Evolutionary conservation across 176 grass and related monocot genomes (phyloP).

Genomic region (Carex kokanica): DNA sequence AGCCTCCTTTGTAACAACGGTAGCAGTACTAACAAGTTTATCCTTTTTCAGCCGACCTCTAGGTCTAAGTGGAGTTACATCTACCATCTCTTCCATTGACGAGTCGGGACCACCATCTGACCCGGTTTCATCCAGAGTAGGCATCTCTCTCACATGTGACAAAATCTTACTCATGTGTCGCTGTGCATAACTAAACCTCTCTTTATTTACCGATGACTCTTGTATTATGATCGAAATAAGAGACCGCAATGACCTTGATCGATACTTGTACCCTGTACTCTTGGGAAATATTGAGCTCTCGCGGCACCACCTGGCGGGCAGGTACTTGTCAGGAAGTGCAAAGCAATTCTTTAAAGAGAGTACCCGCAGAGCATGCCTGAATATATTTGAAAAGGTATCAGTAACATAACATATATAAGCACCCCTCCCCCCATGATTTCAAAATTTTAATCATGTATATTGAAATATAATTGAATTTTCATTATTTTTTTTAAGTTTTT

Average conservation of each 20-base stretch:
- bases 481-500: no score
- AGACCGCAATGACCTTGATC: slow-evolving; percentile 40
- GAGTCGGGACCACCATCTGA: slow-evolving; percentile 28
- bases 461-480: no score
- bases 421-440: no score
- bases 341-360: slow-evolving; percentile 52
- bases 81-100: slow-evolving; percentile 31
- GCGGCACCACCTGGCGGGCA: slow-evolving; percentile 37
- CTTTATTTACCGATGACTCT: slow-evolving; percentile 45
- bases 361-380: slow-evolving; percentile 37
- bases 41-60: slow-evolving; percentile 45
- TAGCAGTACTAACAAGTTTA: slow-evolving; percentile 9
- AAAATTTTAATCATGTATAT: no score
- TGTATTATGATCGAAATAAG: slow-evolving; percentile 57
- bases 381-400: neutral
- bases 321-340: slow-evolving; percentile 43
- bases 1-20: neutral
- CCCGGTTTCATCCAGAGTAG: slow-evolving; percentile 29
- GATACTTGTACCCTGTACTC: slow-evolving; percentile 46
- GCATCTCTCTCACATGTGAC: slow-evolving; percentile 42
- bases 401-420: neutral
- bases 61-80: slow-evolving; percentile 30
- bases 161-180: slow-evolving; percentile 45
- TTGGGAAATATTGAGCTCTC: slow-evolving; percentile 44
- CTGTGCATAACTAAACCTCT: slow-evolving; percentile 41